Base-by-base conservation (phyloP, 2,329 filamentous ascomycete genomes). In the Colletotrichum costaricense region DNA sequence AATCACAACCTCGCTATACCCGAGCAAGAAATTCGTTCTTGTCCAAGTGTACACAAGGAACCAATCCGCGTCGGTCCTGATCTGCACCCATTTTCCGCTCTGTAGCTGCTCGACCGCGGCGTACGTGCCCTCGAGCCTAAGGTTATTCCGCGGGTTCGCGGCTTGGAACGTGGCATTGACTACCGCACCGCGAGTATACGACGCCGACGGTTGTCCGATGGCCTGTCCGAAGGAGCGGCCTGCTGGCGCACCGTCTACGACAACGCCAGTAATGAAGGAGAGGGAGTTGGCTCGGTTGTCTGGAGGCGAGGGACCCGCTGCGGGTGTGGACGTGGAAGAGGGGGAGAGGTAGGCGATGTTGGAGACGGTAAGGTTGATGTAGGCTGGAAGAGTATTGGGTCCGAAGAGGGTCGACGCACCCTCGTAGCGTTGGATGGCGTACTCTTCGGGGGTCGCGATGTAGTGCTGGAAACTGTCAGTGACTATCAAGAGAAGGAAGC, bases 371-470 rank as follows among this genome's bases (percentile, higher is more conserved):
- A 96, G 87, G 81, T 97, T 95, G 84, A 98, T 94, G 84, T 97
- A 97, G 1, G 95, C 96, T 46, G 93, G 90, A 12, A 98, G 88
- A 0, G 95, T 94, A 81, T 95, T 91, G 2, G 89, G 93, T 0
- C 96, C 96, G 80, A 94, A 97, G 2, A 98, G 90, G 0, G 96
- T 98, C 7, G 93, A 96, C 0, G 94, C 96, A n/a, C 95, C 96
- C 84, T 98, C 96, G 83, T 98, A 98, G 11, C 96, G 92, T 84
- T 98, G 96, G 58, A 97, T 86, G 14, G 85, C 84, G 81, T 97
- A 97, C 81, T 97, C 94, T 81, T 97, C 94, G 33, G 91, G 89
- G 0, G 95, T 96, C 1, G 92, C 83, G 72, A 95, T 91, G 81
- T 96, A 96, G 82, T 96, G 94, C 26, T 72, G 22, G 14, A 11